Base-by-base conservation (phyloP, 768 basidiomycete genomes). In the Termitomyces sp. region DNA sequence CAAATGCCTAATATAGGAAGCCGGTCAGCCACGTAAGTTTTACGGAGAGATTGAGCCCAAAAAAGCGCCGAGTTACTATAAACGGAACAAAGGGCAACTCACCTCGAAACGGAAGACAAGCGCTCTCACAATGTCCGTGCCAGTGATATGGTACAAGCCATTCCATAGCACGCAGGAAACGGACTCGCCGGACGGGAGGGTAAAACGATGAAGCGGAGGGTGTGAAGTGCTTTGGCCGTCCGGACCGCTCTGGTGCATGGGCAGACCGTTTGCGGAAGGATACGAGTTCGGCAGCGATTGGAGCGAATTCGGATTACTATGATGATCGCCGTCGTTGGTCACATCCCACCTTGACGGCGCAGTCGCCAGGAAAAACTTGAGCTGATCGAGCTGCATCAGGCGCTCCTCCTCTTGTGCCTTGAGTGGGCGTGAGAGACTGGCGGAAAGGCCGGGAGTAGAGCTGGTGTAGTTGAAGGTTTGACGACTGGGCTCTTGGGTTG, bases 81-180 rank as follows among this genome's bases (percentile, higher is more conserved):
- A 34, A 56, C 31, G 59, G 52, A 46, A 53, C 54, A 61, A 60
- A 41, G 43, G 43, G 26, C 32, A 10, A 73, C 77, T 20, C 58
- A 87, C 88, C 73, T 94, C 90, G 71, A 96, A 94, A 20, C 94
- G 83, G 70, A 97, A 96, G n/a, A 93, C 88, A 52, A 98, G 78
- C 4, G 94, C 92, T 61, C 95, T 82, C 31, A 98, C 94, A 68
- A 98, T 97, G 73, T 98, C 95, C 6, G 95, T 98, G 32, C 95
- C 95, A 2, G 94, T 96, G 72, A 98, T 92, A 67, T 96, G 92
- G 67, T 93, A 94, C 32, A 91, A 79, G 7, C 93, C 88, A 50
- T 86, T 85, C 95, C 95, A 98, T 18, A 92, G 80, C 10, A 97
- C 90, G 68, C 95, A 98, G 5, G 89, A 86, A 42, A 98, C 91